phyloP scores from a whole-genome alignment of 768 basidiomycete genomes.

The Pleurotus giganteus region DNA sequence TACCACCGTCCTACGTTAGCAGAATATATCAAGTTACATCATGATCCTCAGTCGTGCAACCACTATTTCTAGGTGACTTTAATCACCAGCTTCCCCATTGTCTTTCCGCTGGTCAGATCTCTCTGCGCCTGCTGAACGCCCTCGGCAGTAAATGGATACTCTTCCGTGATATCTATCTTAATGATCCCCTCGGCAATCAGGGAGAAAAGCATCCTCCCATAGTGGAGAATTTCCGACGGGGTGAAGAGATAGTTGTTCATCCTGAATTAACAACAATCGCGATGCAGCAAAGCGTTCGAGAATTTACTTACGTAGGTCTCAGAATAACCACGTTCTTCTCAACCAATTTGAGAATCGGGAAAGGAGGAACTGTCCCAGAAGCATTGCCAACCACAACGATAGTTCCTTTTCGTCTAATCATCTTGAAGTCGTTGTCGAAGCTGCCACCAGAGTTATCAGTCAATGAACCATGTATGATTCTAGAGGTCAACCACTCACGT shows the following conservation, averaged over 20 bases:
- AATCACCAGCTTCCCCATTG: slow-evolving; percentile 84
- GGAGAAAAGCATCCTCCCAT: slow-evolving; percentile 63
- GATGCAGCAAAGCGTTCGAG: not conserved
- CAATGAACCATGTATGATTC: too few species aligned
- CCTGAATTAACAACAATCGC: slow-evolving; percentile 31
- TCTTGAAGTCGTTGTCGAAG: slow-evolving; percentile 76
- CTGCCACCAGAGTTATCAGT: slow-evolving; percentile 29
- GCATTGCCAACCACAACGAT: slow-evolving; percentile 92
- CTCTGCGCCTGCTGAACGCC: slow-evolving; percentile 74
- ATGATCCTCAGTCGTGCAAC: too few species aligned
- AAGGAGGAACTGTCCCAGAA: slow-evolving; percentile 78
- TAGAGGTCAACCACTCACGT: slow-evolving; percentile 57
- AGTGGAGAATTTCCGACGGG: slow-evolving; percentile 66
- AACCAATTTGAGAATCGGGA: slow-evolving; percentile 68
- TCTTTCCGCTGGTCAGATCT: slow-evolving; percentile 75
- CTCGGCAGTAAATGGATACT: slow-evolving; percentile 83
- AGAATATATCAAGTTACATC: too few species aligned
- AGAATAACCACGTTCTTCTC: slow-evolving; percentile 81
- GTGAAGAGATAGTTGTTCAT: slow-evolving; percentile 72
- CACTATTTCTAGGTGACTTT: slow-evolving; percentile 51
- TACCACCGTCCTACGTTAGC: too few species aligned
- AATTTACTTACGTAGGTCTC: slow-evolving; percentile 64
- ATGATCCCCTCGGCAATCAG: slow-evolving; percentile 57
- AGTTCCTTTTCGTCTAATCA: slow-evolving; percentile 84
- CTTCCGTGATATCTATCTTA: slow-evolving; percentile 67